Base-by-base conservation (phyloP, 352 stramenopile species). In the Phytophthora citrophthora region DNA sequence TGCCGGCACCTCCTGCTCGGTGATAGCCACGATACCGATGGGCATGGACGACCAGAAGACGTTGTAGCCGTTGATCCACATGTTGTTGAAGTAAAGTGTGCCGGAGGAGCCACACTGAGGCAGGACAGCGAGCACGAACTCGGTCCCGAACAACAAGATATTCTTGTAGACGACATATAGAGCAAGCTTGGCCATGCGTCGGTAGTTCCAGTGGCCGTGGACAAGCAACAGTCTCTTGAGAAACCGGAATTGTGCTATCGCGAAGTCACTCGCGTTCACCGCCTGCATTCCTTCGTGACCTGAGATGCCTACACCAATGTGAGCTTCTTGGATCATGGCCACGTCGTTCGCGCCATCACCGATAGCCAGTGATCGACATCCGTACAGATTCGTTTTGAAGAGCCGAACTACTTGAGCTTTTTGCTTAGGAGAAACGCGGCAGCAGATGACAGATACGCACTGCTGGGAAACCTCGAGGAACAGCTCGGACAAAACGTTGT, bases 111-210 rank as follows among this genome's bases (percentile, higher is more conserved):
- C 85, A 29, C 82, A 88, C 26, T 76, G 68, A 6, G 68, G 68
- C 12, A 88, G 68, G 13, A 92, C 88, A 38, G 95, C 93, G 31
- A 99, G 88, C 29, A 98, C 84, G 46, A 94, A 96, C 27, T 77
- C 76, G 16, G 81, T 78, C 26, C 81, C 82, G 71, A 93, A 96
- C 24, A 94, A 72, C 38, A 96, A 84, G 61, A 98, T 95, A 80
- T 99, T 99, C 80, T 99, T 99, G 92, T 99, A 99, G 54, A 99
- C 99, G 38, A 98, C 96, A 70, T 98, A 99, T 5, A 99, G 74
- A 40, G 98, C 91, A 24, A 98, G 84, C 56, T 97, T 98, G 46
- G 84, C 88, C 81, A 99, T 97, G 32, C 98, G 94, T 23, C 95
- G 91, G 65, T 99, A 99, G 76, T 99, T 99, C 94, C 97, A 99